Base-by-base conservation (phyloP, 306 rosid genomes). In the Sicyos edulis region DNA sequence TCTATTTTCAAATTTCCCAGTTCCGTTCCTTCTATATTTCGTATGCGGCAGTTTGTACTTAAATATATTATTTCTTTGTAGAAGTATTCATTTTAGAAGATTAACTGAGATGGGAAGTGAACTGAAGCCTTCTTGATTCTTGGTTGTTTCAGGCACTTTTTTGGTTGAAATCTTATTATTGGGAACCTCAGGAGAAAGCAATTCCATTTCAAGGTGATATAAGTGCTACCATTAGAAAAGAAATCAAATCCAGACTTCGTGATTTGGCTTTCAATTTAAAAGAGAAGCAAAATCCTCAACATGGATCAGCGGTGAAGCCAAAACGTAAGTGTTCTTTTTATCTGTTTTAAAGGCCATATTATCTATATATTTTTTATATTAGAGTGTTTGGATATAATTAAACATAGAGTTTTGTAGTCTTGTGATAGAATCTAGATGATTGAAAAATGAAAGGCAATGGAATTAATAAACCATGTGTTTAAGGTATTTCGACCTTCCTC, bases 121-220 rank as follows among this genome's bases (percentile, higher is more conserved):
- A 15, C 40, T 60, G 49, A 19, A 73, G 29, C 15, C 13, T 58
- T 73, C 34, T 56, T 73, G 44, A 16, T 54, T 8, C 49, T 47
- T 62, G 80, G 71, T 73, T 77, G 76, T 54, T 80, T 80, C 83
- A 95, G 99, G 99, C 96, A 79, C 91, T 95, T 79, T 80, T 82
- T 84, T 95, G 99, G 99, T 86, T 95, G 86, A 85, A 86, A 81
- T 83, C 82, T 70, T 86, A 85, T 78, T 95, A 95, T 75, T 95
- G 99, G 99, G 96, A 86, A 55, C 97, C 97, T 81, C 99, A 95
- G 78, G 85, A 84, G 82, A 82, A 80, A 75, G 88, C 84, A 51
- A 85, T 95, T 80, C 96, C 99, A 73, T 87, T 89, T 83, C 92
- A 86, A 63, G 88, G 89, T 77, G 85, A 80, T 47, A 80, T 79